These are phyloP conservation scores for Scheffersomyces insectosa DNA, from an alignment of 1,139 yeast species.

Conservation along the genomic window DNA sequence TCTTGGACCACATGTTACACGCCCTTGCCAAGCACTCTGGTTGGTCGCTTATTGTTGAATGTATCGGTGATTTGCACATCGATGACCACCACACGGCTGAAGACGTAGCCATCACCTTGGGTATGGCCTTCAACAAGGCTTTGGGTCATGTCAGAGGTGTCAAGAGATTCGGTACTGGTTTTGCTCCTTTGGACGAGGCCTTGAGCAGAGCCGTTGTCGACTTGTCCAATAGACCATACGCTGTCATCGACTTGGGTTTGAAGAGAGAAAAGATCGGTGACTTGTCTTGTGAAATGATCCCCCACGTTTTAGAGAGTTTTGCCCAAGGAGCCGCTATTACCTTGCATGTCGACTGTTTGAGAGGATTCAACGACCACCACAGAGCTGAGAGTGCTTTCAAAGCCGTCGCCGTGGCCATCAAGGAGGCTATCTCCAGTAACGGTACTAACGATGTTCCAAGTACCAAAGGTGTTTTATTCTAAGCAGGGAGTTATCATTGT, in stretches of 20 bases:
- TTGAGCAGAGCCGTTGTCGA: constrained; percentile 93
- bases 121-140: constrained; percentile 86
- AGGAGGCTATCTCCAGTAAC: constrained; percentile 78
- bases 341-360: constrained; percentile 86
- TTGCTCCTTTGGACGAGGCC: constrained; percentile 96
- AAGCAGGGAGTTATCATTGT: constrained; percentile 2
- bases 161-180: constrained; percentile 89
- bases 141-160: constrained; percentile 89
- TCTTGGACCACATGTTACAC: constrained; percentile 95
- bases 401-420: constrained; percentile 89
- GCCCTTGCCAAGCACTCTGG: constrained; percentile 97
- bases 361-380: constrained; percentile 96
- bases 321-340: constrained; percentile 91
- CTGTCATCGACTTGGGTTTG: constrained; percentile 85
- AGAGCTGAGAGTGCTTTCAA: constrained; percentile 95
- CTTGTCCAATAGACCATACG: constrained; percentile 87
- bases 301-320: constrained; percentile 91
- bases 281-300: constrained; percentile 92
- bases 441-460: constrained; percentile 93
- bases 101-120: constrained; percentile 91
- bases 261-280: constrained; percentile 93
- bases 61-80: constrained; percentile 91
- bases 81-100: constrained; percentile 98
- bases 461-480: constrained; percentile 89
- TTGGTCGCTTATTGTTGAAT: constrained; percentile 87